Base-by-base conservation (phyloP, 2,329 filamentous ascomycete species). In the Botrytis cinerea region DNA sequence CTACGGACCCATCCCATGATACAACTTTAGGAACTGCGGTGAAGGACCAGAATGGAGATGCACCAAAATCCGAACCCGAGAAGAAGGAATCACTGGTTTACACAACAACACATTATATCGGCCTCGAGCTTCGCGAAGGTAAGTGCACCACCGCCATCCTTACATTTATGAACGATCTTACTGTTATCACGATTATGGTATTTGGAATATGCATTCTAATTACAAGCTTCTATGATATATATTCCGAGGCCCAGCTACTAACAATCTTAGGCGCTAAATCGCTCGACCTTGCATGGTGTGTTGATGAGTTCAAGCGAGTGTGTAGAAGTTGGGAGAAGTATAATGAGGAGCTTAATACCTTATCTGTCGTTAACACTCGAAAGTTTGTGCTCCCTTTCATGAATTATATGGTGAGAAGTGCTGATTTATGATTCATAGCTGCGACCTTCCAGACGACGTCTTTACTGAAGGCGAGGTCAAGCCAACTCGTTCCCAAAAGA, bases 61-160 rank as follows among this genome's bases (percentile, higher is more conserved):
- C 45, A 28, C 28, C 84, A 74, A 78, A 81, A 32, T 75, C 77
- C 73, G 78, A 81, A 35, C 75, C 77, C 71, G 80, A 81, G 48
- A 77, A 78, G 45, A 77, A 78, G 59, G 69, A 75, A 28, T 79
- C 78, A 20, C 79, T 79, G 73, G 84, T 98, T 43, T 97, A 93
- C 81, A 98, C 95, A 0, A 94, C 94, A 38, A 98, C 95, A 1
- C 95, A 95, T 82, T 99, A 98, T 81, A 94, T 99, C 80, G 96
- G 96, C 51, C 86, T 98, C 66, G 92, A 95, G 78, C 84, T 98
- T 72, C 87, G 87, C 54, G 88, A 91, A 85, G 91, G 93, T 94
- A 87, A 81, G 88, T 78, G 43, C 25, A 43, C 48, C 67, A 51
- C 45, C 71, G 28, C 48, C 38, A 10, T 46, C 43, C 22, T 63